Percentiles rank a stretch among this genome's conserved stretches.
Evolutionary conservation across 495 filamentous ascomycete species (phyloP).

Genomic region (Aspergillus avenaceus): DNA sequence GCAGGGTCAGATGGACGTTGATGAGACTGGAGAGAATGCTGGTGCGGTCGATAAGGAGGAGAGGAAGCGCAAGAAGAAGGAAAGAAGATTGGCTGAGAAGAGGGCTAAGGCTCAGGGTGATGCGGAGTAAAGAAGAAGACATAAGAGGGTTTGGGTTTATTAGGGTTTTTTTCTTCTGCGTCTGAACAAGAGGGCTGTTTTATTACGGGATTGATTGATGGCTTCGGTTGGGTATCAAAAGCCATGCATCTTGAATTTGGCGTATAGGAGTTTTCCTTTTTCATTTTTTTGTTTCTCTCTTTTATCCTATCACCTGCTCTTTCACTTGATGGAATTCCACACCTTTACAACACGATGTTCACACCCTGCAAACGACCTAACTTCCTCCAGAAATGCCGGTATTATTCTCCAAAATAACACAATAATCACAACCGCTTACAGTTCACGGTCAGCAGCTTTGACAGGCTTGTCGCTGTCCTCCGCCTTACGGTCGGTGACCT

Average conservation of each 20-base stretch:
- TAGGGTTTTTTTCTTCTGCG: too few species aligned
- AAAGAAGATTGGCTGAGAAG: constrained; percentile 42
- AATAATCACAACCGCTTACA: constrained; percentile 31
- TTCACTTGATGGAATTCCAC: background rate
- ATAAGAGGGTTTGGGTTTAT: background rate
- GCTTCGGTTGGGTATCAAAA: constrained; percentile 2
- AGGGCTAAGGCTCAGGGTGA: constrained; percentile 34
- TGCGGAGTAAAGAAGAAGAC: background rate
- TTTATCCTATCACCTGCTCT: too few species aligned
- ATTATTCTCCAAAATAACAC: constrained; percentile 9
- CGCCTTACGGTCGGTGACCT: constrained; percentile 46
- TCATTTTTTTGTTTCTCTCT: background rate
- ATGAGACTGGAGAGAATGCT: constrained; percentile 20
- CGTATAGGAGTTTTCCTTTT: constrained; percentile 3
- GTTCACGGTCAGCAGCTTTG: constrained; percentile 56
- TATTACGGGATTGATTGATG: background rate
- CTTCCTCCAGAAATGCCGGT: background rate
- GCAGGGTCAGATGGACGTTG: constrained; percentile 15
- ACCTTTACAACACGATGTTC: constrained; percentile 3
- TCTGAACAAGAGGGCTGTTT: background rate
- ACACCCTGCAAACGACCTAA: background rate
- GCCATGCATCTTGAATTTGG: constrained; percentile 4
- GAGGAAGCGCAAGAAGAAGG: constrained; percentile 49
- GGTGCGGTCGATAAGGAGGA: constrained; percentile 42
- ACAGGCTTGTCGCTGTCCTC: constrained; percentile 50